phyloP scores from a whole-genome alignment of 2,329 filamentous ascomycete genomes.

The Dactylellina parvicollis region DNA sequence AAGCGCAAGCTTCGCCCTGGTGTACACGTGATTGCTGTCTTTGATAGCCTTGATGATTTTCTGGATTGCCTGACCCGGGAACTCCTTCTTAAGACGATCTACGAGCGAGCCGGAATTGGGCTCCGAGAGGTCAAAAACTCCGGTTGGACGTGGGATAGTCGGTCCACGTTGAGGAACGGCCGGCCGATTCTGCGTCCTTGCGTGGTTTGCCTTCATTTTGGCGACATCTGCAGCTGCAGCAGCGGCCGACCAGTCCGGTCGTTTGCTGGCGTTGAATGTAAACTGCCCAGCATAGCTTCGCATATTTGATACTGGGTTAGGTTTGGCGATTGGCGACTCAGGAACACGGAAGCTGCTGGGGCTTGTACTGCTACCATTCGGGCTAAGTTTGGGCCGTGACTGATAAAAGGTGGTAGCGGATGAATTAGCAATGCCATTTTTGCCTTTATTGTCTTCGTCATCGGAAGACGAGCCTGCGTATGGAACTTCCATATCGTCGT shows the following conservation, averaged over 20 bases:
- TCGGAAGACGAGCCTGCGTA: conserved; percentile 34
- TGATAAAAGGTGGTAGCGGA: conserved; percentile 50
- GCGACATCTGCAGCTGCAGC: conserved; percentile 30
- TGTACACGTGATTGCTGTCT: conserved; percentile 46
- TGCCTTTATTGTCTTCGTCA: conserved; percentile 27
- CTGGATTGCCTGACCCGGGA: conserved; percentile 33
- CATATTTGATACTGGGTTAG: conserved; percentile 42
- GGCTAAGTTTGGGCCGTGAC: conserved; percentile 37
- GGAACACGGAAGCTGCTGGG: conserved; percentile 17
- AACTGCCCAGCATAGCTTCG: conserved; percentile 44
- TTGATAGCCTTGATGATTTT: conserved; percentile 34
- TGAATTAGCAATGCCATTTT: conserved; percentile 9
- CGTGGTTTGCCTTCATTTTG: conserved; percentile 19
- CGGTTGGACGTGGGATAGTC: conserved; percentile 14
- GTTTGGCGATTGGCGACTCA: conserved; percentile 35
- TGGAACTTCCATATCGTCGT: conserved; percentile 32
- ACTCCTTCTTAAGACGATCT: conserved; percentile 25
- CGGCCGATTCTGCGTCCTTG: conserved; percentile 19
- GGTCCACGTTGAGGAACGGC: conserved; percentile 16
- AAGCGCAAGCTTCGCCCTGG: conserved; percentile 32
- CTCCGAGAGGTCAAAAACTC: conserved; percentile 42
- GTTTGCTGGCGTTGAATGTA: conserved; percentile 26
- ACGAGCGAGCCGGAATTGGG: conserved; percentile 22
- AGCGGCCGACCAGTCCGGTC: conserved; percentile 33
- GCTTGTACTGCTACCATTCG: conserved; percentile 2